Conservation (phyloP, 2,329 filamentous ascomycete species). For the Trichophyton simii region DNA sequence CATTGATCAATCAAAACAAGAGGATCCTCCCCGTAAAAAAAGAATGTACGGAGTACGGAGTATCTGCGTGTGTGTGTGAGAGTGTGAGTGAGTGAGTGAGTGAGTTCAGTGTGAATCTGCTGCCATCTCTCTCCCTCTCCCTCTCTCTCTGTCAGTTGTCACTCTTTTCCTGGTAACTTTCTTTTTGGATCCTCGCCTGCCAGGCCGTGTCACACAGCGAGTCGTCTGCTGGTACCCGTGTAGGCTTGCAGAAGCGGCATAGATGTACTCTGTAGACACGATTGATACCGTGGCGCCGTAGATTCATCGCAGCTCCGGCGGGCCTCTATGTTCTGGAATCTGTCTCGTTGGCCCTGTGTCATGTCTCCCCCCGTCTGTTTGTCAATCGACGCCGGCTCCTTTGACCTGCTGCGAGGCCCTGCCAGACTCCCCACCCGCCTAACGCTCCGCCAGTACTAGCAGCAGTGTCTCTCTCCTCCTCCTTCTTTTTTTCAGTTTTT, state of each 20-base stretch:
- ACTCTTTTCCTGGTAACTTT: neutral
- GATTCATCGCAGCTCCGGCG: neutral
- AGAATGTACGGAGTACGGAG: neutral
- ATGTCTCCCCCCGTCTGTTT: neutral
- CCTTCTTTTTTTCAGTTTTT: too few species aligned
- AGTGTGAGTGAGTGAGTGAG: too few species aligned
- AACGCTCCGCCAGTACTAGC: neutral
- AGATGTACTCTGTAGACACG: neutral
- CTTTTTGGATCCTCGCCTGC: constrained; percentile 1
- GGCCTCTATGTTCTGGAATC: neutral
- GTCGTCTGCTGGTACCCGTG: neutral
- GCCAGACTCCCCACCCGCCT: neutral
- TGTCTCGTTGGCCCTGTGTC: neutral
- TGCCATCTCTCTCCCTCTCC: too few species aligned
- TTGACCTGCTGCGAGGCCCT: neutral
- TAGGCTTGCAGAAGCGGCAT: neutral
- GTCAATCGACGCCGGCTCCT: constrained; percentile 1
- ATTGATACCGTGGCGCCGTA: constrained; percentile 1
- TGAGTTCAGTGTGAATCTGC: too few species aligned
- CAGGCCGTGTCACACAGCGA: neutral
- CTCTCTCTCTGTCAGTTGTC: too few species aligned
- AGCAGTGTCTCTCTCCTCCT: too few species aligned
- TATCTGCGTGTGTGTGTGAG: too few species aligned
- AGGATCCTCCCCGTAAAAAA: neutral
- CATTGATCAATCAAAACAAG: constrained; percentile 1